These are phyloP conservation scores for Penicillium sp. DNA, from an alignment of 2,329 filamentous ascomycete genomes.

Conservation along the genomic window DNA sequence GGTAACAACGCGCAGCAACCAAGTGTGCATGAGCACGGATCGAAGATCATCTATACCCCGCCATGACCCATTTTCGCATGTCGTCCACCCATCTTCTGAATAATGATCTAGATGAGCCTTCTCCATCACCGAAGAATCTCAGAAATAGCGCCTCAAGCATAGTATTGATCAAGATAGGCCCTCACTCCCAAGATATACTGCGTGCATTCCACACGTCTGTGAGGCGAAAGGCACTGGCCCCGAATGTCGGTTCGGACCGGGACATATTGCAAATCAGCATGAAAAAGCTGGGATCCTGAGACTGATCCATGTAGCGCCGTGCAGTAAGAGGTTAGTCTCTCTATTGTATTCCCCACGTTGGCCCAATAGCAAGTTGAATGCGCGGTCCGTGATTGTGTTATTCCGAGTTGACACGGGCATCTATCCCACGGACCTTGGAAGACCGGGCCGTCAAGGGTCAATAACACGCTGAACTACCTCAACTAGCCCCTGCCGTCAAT, in stretches of 20 bases:
- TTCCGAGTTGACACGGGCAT: background rate
- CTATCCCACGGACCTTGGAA: background rate
- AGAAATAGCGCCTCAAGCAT: too few species aligned
- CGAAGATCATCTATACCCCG: background rate
- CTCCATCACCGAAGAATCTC: too few species aligned
- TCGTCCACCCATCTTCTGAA: too few species aligned
- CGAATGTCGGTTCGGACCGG: slow-evolving; percentile 1
- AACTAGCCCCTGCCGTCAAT: background rate
- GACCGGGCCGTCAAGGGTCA: too few species aligned
- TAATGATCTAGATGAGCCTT: too few species aligned
- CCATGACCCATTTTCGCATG: background rate
- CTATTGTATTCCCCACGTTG: background rate
- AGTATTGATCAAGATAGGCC: too few species aligned
- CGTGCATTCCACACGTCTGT: too few species aligned
- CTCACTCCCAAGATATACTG: too few species aligned
- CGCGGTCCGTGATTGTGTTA: slow-evolving; percentile 11
- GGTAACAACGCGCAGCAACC: background rate
- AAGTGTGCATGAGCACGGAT: background rate
- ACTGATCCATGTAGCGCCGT: slow-evolving; percentile 10
- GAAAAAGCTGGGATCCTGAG: background rate
- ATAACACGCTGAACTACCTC: background rate
- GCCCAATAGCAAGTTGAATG: slow-evolving; percentile 10
- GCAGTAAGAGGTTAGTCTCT: slow-evolving; percentile 15
- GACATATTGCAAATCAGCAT: slow-evolving; percentile 5
- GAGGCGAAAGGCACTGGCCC: background rate